A percentile compares a stretch with the other conserved stretches of the same genome.
Evolutionary conservation across 2,329 filamentous ascomycete genomes (phyloP).

Genomic region (Curvularia verruculosa): DNA sequence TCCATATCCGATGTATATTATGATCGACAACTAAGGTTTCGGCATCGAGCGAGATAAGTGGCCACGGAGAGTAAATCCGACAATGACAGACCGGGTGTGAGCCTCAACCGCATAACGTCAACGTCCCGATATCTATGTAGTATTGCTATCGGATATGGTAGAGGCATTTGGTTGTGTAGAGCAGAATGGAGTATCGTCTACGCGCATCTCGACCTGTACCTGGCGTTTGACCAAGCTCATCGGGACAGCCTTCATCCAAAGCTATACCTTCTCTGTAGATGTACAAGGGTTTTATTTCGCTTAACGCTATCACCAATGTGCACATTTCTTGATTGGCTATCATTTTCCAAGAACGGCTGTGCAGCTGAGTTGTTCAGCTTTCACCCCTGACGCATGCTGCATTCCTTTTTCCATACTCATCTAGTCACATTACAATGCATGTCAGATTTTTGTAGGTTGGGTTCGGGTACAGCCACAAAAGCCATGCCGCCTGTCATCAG

Average conservation of each 20-base stretch:
- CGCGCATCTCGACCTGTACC: neutral
- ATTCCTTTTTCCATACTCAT: neutral
- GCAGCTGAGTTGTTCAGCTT: neutral
- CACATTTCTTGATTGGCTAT: neutral
- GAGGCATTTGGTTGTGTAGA: neutral
- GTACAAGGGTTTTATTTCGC: neutral
- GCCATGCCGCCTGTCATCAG: neutral
- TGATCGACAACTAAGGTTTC: neutral
- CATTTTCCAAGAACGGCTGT: neutral
- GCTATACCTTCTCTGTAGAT: neutral
- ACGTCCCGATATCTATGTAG: neutral
- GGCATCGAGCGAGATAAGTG: neutral
- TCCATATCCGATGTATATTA: neutral
- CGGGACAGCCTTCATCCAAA: neutral
- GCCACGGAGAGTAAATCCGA: neutral
- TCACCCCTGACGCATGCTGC: neutral
- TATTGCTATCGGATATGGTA: neutral
- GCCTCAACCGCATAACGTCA: neutral
- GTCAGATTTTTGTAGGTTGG: neutral
- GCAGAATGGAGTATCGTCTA: neutral
- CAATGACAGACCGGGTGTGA: neutral
- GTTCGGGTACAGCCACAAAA: neutral
- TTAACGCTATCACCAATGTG: neutral
- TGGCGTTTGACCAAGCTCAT: neutral
- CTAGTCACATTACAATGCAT: neutral